These are phyloP conservation scores for Cladosporium sp. DNA, from an alignment of 2,329 filamentous ascomycete genomes.

Conservation along the genomic window DNA sequence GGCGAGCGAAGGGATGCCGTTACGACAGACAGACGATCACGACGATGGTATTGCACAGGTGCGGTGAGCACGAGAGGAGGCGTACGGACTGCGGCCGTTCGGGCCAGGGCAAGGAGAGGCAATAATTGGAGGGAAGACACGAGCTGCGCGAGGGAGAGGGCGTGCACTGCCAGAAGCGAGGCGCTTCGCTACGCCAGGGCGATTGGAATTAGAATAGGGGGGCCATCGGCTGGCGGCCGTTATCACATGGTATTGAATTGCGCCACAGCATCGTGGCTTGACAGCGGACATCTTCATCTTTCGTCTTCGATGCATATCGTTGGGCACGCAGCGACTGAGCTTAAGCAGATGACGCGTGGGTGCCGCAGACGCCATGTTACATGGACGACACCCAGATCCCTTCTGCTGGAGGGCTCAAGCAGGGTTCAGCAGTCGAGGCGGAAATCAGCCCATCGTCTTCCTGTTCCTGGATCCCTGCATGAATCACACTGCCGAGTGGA, in stretches of 20 bases:
- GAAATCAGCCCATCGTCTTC: not conserved
- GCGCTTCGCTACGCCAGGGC: slow-evolving; percentile 4
- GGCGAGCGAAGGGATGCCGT: not conserved
- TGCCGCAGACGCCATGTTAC: not conserved
- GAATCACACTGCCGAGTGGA: slow-evolving; percentile 1
- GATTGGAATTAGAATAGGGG: slow-evolving; percentile 4
- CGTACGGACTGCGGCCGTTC: slow-evolving; percentile 1
- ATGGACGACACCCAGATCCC: not conserved
- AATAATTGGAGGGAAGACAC: not conserved
- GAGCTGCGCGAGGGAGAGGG: not conserved
- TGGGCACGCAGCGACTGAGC: not conserved
- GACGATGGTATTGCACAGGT: not conserved
- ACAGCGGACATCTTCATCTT: slow-evolving; percentile 7
- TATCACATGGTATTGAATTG: not conserved
- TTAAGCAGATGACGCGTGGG: not conserved
- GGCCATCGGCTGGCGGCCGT: not conserved
- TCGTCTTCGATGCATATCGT: not conserved
- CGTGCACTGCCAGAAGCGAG: not conserved
- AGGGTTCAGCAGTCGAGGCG: not conserved
- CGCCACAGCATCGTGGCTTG: slow-evolving; percentile 6
- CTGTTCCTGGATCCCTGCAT: slow-evolving; percentile 8
- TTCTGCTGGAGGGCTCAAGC: not conserved
- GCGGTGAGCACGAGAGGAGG: not conserved
- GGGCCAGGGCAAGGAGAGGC: not conserved
- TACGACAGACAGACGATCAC: not conserved